A percentile compares a stretch with the other conserved stretches of the same genome.
phyloP scores from a whole-genome alignment of 2,329 filamentous ascomycete genomes.

The Botrytis pseudocinerea region DNA sequence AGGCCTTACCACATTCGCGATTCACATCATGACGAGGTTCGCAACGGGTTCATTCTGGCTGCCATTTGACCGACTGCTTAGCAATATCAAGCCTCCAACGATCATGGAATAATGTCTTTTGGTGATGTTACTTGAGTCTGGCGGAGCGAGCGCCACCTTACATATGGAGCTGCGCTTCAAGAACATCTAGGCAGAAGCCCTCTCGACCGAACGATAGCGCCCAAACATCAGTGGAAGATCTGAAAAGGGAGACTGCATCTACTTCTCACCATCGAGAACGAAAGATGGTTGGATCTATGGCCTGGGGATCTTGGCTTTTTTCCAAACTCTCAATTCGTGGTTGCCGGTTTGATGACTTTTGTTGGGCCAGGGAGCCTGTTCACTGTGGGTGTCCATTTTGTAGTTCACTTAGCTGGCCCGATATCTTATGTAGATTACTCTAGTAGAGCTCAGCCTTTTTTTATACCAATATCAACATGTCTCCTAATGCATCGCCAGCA shows the following conservation, averaged over 20 bases:
- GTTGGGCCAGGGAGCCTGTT: neutral
- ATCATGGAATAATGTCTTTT: no score
- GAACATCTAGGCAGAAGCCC: neutral
- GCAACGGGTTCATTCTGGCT: no score
- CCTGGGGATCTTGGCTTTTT: rapidly evolving
- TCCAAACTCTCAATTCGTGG: neutral
- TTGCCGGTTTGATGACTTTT: neutral
- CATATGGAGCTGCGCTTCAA: neutral
- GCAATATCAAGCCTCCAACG: no score
- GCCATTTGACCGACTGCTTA: no score
- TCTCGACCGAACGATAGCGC: neutral
- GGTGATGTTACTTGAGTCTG: neutral
- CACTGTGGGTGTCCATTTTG: neutral
- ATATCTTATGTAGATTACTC: neutral
- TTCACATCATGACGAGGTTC: no score
- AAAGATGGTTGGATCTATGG: neutral
- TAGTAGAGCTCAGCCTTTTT: neutral
- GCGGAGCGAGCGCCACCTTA: neutral
- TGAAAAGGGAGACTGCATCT: neutral
- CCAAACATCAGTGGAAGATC: neutral
- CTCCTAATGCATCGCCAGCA: neutral
- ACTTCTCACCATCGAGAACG: neutral
- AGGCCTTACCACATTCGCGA: no score
- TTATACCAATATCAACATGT: neutral
- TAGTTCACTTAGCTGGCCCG: neutral